Conservation (phyloP, 768 basidiomycete genomes). For the Strobilomyces confusus region DNA sequence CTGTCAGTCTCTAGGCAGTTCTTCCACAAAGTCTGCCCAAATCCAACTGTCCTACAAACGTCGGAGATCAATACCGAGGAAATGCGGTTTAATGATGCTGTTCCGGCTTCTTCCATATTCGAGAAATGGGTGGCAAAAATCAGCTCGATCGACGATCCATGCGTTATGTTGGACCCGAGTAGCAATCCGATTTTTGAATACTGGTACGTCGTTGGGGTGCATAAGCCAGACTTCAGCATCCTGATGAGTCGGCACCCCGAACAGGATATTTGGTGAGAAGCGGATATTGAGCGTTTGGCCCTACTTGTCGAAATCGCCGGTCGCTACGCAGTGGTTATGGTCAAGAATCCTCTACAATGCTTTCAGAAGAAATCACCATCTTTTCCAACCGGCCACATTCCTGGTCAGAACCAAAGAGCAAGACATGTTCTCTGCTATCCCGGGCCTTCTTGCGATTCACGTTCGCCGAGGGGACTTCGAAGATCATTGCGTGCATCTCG, state of each 20-base stretch:
- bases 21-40: slow-evolving; percentile 40
- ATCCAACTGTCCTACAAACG: slow-evolving; percentile 31
- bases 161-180: slow-evolving; percentile 33
- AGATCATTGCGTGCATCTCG: slow-evolving; percentile 41
- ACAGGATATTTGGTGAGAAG: slow-evolving; percentile 33
- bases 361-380: slow-evolving; percentile 27
- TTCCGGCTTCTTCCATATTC: slow-evolving; percentile 30
- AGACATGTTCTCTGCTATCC: slow-evolving; percentile 18
- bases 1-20: slow-evolving; percentile 35
- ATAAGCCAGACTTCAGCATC: background rate
- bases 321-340: slow-evolving; percentile 36
- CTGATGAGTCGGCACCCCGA: background rate
- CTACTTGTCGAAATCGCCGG: slow-evolving; percentile 30
- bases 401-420: background rate
- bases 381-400: slow-evolving; percentile 14
- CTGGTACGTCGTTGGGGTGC: slow-evolving; percentile 25
- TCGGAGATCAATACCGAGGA: slow-evolving; percentile 27
- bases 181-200: slow-evolving; percentile 33
- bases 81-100: slow-evolving; percentile 22
- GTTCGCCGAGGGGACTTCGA: slow-evolving; percentile 49
- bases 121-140: slow-evolving; percentile 38
- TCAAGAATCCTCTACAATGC: slow-evolving; percentile 34
- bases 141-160: slow-evolving; percentile 34
- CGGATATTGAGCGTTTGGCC: slow-evolving; percentile 36
- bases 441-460: slow-evolving; percentile 47